phyloP scores from a whole-genome alignment of 208 protist genomes.

The Trypanosoma cruzi region DNA sequence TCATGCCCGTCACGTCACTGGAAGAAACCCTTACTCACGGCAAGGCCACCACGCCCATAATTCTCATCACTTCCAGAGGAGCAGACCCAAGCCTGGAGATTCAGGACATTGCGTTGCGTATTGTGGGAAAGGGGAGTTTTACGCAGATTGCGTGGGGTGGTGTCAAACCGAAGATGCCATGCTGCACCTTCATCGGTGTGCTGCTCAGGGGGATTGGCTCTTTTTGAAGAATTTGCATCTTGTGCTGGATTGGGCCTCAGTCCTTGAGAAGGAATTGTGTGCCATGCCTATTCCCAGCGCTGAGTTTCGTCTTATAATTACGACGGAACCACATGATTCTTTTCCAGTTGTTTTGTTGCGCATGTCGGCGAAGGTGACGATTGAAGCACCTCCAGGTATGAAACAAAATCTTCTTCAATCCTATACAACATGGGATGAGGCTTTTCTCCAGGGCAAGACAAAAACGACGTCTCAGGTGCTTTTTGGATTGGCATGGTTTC shows the following conservation, averaged over 20 bases:
- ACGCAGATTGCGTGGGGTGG: conserved; percentile 95
- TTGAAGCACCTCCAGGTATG: conserved; percentile 96
- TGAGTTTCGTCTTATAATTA: conserved; percentile 96
- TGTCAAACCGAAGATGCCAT: conserved; percentile 92
- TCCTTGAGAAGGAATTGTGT: conserved; percentile 93
- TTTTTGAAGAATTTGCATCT: conserved; percentile 98
- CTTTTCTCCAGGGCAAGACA: conserved; percentile 58
- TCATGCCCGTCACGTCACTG: conserved; percentile 71
- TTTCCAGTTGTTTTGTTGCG: conserved; percentile 95
- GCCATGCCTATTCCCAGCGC: conserved; percentile 78
- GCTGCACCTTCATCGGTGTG: conserved; percentile 81
- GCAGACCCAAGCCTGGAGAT: conserved; percentile 96
- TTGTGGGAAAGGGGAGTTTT: conserved; percentile 80
- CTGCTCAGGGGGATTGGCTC: conserved; percentile 91
- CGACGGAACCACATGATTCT: conserved; percentile 92
- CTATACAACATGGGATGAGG: conserved; percentile 82
- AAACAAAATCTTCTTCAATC: conserved; percentile 96
- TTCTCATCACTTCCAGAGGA: conserved; percentile 94
- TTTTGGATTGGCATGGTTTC: conserved; percentile 96
- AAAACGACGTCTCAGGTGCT: conserved; percentile 68
- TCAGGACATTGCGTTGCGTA: conserved; percentile 82
- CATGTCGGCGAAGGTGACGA: conserved; percentile 94
- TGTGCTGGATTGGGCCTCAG: conserved; percentile 93
- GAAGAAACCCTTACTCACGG: conserved; percentile 62
- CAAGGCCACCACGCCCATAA: conserved; percentile 69